phyloP scores from a whole-genome alignment of 192 early-diverging fungal species.

The Coemansia sp. region DNA sequence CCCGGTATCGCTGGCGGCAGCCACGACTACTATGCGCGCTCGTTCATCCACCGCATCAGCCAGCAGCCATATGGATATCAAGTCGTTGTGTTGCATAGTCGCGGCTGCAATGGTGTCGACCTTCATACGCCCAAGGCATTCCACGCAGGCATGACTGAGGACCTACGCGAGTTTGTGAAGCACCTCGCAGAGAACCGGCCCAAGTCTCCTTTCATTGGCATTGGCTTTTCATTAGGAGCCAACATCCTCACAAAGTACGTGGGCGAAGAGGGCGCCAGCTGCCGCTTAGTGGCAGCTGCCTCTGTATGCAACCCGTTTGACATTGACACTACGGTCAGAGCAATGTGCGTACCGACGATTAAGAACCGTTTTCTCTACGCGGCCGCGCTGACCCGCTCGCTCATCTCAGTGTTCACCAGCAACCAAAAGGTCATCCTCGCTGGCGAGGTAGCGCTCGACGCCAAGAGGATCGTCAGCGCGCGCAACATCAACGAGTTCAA shows the following conservation, averaged over 20 bases:
- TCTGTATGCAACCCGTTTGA: conserved; percentile 89
- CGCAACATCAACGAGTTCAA: conserved; percentile 83
- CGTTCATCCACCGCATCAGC: conserved; percentile 39
- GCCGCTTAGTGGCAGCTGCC: conserved; percentile 74
- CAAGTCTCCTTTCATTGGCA: conserved; percentile 69
- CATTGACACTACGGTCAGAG: conserved; percentile 58
- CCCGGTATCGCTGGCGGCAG: conserved; percentile 51
- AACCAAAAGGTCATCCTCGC: conserved; percentile 57
- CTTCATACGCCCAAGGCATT: conserved; percentile 79
- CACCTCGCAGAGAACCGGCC: conserved; percentile 56
- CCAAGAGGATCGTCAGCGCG: conserved; percentile 53
- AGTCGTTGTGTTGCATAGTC: conserved; percentile 82
- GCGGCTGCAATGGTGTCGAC: conserved; percentile 81
- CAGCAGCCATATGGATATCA: conserved; percentile 63
- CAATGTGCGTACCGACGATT: conserved; percentile 56
- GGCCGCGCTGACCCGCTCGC: conserved; percentile 57
- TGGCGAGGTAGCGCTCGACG: conserved; percentile 44
- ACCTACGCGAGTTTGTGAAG: conserved; percentile 57
- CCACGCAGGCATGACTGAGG: conserved; percentile 80
- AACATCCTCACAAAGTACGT: conserved; percentile 93
- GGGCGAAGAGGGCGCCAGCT: conserved; percentile 75
- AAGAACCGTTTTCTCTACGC: conserved; percentile 65
- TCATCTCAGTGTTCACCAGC: conserved; percentile 53
- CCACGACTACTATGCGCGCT: conserved; percentile 51
- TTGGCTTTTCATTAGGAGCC: conserved; percentile 91